Evolutionary conservation across 805 yeast genomes (phyloP), one percentile per base, ranked within the genome.

Genomic region (Lipomyces sp.): DNA sequence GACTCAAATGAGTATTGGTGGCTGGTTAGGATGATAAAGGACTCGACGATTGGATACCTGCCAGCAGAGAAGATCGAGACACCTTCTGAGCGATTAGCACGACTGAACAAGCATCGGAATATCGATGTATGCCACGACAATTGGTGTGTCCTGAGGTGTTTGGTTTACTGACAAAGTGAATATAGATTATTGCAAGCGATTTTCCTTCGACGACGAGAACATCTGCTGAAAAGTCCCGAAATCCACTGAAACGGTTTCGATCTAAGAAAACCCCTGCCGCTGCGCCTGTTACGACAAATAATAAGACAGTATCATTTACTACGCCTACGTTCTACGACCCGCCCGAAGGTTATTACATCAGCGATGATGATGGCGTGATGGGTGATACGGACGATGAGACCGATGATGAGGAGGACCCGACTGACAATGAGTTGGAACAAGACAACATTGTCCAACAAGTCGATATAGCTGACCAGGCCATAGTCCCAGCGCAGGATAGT

Each of bases 1-100:
- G 99, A 95, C 75, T 87, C 90, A 59, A 97, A 95, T 78, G 85
- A 90, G 67, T 95, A 95, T 78, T 95, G 99, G 99, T 95, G 99
- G 98, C 81, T 94, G 10, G 94, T 95, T 72, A 77, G 84, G 73
- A 76, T 82, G 67, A 80, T 81, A 53, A 77, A 75, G 56, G 90
- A 87, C 75, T 87, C 87, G 2, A 84, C 87, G 71, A 87, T 94
- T 62, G 99, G 99, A 0, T 95, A 93, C 80, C 96, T 96, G 1
- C 99, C 99, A 0, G 98, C 98, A 0, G 99, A 95, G 76, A 86
- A 95, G 65, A 80, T 95, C 48, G 99, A 95, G 77, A 91, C 97
- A 0, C 92, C 90, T 68, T 89, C 87, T 57, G 99, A 95, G 78
- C 82, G 98, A 65, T 79, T 95, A 62, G 99, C 99, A 0, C 82